These are phyloP conservation scores for Umbilicaria muhlenbergii DNA, from an alignment of 495 filamentous ascomycete species.

Conservation along the genomic window DNA sequence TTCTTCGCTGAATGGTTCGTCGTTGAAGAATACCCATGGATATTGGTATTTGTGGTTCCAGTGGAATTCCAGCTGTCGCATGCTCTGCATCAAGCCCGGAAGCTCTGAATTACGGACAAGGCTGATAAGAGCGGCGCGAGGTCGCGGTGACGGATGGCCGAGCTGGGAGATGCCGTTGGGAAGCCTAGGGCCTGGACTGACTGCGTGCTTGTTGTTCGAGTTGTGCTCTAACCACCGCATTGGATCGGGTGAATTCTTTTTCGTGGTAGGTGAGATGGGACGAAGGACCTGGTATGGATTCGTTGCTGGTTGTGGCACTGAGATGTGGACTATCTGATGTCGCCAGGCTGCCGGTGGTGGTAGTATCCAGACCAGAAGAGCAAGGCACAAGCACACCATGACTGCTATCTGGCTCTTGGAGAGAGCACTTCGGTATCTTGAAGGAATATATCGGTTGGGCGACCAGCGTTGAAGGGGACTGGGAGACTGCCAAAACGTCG, in stretches of 20 bases:
- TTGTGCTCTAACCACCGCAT: constrained; percentile 21
- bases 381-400: constrained; percentile 12
- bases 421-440: constrained; percentile 13
- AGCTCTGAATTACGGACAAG: constrained; percentile 22
- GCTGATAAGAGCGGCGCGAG: constrained; percentile 19
- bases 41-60: constrained; percentile 25
- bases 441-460: constrained; percentile 9
- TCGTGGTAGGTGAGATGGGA: constrained; percentile 4
- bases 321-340: constrained; percentile 6
- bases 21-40: constrained; percentile 26
- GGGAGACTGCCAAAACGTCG: constrained; percentile 10
- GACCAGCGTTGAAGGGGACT: constrained; percentile 10
- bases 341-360: constrained; percentile 13
- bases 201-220: constrained; percentile 19
- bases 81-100: constrained; percentile 20
- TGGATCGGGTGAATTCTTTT: constrained; percentile 16
- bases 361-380: constrained; percentile 16
- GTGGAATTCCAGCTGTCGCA: constrained; percentile 21
- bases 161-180: constrained; percentile 4
- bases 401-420: constrained; percentile 14
- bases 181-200: constrained; percentile 6
- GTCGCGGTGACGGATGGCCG: constrained; percentile 10
- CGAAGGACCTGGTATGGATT: constrained; percentile 15
- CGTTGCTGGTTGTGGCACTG: constrained; percentile 5
- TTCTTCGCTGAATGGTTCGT: constrained; percentile 22